Evolutionary conservation across 1,284 basidiomycete species (phyloP).

Genomic region (Sporisorium graminicola): DNA sequence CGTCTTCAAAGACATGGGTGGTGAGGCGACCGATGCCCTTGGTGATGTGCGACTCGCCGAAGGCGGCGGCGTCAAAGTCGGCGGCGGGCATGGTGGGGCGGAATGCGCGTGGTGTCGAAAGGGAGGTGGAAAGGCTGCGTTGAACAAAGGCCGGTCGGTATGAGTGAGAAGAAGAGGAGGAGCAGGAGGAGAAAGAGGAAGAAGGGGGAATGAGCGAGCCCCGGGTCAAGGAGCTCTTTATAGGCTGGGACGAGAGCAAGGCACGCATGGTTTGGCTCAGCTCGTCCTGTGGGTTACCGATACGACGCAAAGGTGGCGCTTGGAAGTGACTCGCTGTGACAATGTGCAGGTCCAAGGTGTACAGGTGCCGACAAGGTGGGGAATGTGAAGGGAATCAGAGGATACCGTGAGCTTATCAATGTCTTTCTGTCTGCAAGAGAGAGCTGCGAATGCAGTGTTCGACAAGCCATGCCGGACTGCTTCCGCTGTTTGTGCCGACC

Average conservation of each 20-base stretch:
- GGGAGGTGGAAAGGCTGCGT: conserved; percentile 15
- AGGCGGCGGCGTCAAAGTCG: conserved; percentile 51
- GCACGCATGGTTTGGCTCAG: conserved; percentile 20
- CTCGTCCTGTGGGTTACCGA: not conserved
- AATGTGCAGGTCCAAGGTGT: too few species aligned
- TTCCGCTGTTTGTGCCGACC: not conserved
- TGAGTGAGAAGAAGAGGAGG: not conserved
- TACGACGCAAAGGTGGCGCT: too few species aligned
- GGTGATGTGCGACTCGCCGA: conserved; percentile 63
- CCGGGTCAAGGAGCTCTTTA: conserved; percentile 28
- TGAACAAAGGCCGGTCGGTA: not conserved
- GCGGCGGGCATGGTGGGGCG: conserved; percentile 40
- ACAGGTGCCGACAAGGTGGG: not conserved
- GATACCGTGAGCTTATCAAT: not conserved
- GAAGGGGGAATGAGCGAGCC: not conserved
- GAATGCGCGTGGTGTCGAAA: conserved; percentile 1
- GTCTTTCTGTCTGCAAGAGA: not conserved
- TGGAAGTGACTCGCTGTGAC: not conserved
- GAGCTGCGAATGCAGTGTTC: not conserved
- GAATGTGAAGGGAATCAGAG: not conserved
- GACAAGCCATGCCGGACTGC: not conserved
- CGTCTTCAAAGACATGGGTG: conserved; percentile 60
- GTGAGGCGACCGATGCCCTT: conserved; percentile 64
- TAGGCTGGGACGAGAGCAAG: conserved; percentile 26
- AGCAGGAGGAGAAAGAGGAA: conserved; percentile 7